Conservation (phyloP, 345 rosid species). For the Salix arbutifolia region DNA sequence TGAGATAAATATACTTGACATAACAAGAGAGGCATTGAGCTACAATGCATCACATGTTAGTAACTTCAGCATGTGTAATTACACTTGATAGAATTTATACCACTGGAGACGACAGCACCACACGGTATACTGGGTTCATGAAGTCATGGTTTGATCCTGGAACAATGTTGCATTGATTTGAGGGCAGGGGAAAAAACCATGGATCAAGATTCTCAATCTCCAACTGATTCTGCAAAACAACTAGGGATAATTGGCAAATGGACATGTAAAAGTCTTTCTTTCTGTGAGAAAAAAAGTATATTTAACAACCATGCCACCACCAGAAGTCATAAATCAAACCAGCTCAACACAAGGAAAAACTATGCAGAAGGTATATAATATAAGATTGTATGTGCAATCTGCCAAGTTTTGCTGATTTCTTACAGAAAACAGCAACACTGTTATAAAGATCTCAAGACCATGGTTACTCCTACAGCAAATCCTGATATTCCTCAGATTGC, state of each 20-base stretch:
- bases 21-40: not conserved
- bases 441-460: not conserved
- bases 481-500: not conserved
- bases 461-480: not conserved
- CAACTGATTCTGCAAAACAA: constrained; percentile 40
- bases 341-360: not conserved
- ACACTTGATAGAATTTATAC: constrained; percentile 39
- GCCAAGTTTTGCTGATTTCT: not conserved
- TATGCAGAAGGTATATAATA: not conserved
- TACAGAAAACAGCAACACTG: not conserved
- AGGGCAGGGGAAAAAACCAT: constrained; percentile 83
- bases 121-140: constrained; percentile 54
- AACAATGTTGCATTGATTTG: constrained; percentile 45
- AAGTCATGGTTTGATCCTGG: constrained; percentile 90
- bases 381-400: no score
- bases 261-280: not conserved
- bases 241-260: constrained; percentile 4
- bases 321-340: not conserved
- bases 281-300: not conserved
- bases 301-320: not conserved
- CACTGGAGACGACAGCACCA: constrained; percentile 89
- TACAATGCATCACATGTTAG: not conserved
- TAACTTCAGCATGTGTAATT: not conserved
- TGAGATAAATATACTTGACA: not conserved
- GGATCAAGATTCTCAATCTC: constrained; percentile 60